These are phyloP conservation scores for Monosporascus sp. DNA, from an alignment of 2,329 filamentous ascomycete genomes.

Conservation along the genomic window DNA sequence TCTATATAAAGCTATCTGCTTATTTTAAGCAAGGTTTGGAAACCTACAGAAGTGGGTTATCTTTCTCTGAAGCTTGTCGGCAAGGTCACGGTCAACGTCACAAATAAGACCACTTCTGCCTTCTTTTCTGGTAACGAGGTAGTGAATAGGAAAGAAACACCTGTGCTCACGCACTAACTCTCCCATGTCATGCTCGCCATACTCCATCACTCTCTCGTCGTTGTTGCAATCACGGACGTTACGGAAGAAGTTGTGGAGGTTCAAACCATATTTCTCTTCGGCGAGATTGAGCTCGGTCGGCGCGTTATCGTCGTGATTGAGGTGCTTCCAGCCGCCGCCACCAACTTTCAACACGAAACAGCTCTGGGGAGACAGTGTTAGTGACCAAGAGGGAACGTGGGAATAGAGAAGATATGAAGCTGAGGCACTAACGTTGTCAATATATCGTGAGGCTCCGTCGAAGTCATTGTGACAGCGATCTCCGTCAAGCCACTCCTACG, in stretches of 20 bases:
- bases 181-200: neutral
- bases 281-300: neutral
- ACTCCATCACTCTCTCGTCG: neutral
- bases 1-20: no score
- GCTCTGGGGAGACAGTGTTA: neutral
- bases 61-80: neutral
- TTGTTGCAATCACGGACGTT: slow-evolving; percentile 5
- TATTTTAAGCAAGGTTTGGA: no score
- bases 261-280: neutral
- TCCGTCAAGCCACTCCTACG: neutral
- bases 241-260: slow-evolving; percentile 1
- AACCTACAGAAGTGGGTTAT: no score
- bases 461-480: neutral
- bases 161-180: neutral
- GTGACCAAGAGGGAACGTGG: neutral
- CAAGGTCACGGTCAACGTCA: neutral
- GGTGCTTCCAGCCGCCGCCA: neutral
- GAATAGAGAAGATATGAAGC: neutral
- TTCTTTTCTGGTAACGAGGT: neutral
- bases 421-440: neutral
- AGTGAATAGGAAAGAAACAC: slow-evolving; percentile 3
- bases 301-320: slow-evolving; percentile 2
- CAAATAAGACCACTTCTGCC: neutral
- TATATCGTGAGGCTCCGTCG: neutral
- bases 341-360: slow-evolving; percentile 3